Evolutionary conservation across 1,284 basidiomycete species (phyloP), one percentile per base, ranked within the genome.

Genomic region (Gymnopus androsaceus): DNA sequence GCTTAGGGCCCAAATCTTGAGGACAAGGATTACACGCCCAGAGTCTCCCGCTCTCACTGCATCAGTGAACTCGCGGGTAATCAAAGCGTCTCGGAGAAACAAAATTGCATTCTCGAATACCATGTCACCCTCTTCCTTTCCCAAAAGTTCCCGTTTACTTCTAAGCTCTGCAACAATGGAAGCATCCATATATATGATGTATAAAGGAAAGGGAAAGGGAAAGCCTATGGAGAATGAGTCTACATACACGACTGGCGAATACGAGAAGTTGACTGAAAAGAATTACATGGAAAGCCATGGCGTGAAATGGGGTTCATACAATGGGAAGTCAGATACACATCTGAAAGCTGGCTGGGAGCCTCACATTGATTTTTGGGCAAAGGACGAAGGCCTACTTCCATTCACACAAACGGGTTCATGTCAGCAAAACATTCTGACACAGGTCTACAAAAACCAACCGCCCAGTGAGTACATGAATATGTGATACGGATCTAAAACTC

Each of bases 331-430:
- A 21, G 51, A 57, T 36, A 30, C 14, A 4, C 33, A 33, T 15
- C 36, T 48, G 30, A 46, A 27, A 31, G 33, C n/a, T 9, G 36
- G 37, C 6, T 34, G 46, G 19, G 21, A 51, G 28, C 56, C 51
- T 31, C 21, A n/a, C 14, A 21, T 57, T 23, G 44, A 53, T 31
- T 15, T 23, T 15, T 19, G 44, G 3, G 12, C 50, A 1, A 31
- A 41, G 17, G 42, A 57, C 27, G 56, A 57, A 37, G 56, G 56
- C 17, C 34, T 57, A 12, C 30, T 31, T 21, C 5, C 21, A 19
- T 33, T 53, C 11, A 30, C 45, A 6, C 51, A 53, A 28, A 53
- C 56, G 23, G 56, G 56, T 3, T 17, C 15, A 2, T 57, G 56
- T 34, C 7, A 51, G 4, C 56, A 45, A 4, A 28, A 25, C 3